A percentile compares a stretch with the other conserved stretches of the same genome.
phyloP scores from a whole-genome alignment of 2,329 filamentous ascomycete genomes.

The Tolypocladium pustulatum region DNA sequence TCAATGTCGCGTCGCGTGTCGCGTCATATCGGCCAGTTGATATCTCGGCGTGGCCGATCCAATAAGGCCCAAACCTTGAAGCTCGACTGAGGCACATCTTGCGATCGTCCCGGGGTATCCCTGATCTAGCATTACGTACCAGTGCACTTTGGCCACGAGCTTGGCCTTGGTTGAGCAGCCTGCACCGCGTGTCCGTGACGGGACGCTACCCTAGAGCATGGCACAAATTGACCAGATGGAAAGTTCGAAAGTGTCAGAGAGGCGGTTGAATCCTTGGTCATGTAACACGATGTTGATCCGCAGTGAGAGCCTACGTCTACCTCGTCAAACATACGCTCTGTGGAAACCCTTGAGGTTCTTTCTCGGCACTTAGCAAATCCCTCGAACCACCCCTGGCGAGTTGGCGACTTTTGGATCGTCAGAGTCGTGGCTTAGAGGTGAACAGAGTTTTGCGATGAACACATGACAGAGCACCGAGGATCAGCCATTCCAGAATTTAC shows the following conservation, averaged over 20 bases:
- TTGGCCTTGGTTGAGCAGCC: not conserved
- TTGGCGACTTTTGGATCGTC: not conserved
- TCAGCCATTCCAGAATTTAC: not conserved
- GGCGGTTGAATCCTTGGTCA: not conserved
- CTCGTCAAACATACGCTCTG: not conserved
- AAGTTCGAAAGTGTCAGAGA: not conserved
- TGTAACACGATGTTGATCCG: not conserved
- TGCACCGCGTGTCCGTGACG: not conserved
- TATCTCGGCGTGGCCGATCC: not conserved
- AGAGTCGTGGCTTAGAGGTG: not conserved
- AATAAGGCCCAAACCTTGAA: not conserved
- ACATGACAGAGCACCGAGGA: not conserved
- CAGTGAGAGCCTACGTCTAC: not conserved
- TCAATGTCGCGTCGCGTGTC: not conserved
- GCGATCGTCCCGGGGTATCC: not conserved
- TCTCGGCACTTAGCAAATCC: too few relatives aligned
- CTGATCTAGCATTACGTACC: not conserved
- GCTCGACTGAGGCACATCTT: not conserved
- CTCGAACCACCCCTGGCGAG: too few relatives aligned
- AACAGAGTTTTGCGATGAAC: too few relatives aligned
- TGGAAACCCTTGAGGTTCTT: not conserved
- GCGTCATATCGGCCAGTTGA: not conserved
- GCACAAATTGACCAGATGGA: not conserved
- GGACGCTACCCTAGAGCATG: not conserved
- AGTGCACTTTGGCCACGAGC: not conserved